Percentiles rank a stretch among this genome's conserved stretches.
Evolutionary conservation across 2,329 filamentous ascomycete genomes (phyloP).

Genomic region (Cytospora paraplurivora): DNA sequence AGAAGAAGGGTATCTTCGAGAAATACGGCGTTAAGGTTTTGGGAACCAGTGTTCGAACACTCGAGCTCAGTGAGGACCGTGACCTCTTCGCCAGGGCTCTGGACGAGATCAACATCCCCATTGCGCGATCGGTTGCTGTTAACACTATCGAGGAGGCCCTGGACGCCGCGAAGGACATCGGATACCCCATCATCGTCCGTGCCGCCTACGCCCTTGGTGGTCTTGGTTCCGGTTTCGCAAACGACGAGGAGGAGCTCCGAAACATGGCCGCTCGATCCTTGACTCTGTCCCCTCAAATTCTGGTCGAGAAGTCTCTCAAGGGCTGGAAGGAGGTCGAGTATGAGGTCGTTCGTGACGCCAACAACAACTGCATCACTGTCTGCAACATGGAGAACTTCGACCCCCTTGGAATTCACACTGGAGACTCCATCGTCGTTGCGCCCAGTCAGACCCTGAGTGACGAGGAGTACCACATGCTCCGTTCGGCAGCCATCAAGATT

Average conservation of each 20-base stretch:
- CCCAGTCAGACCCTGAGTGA: constrained; percentile 96
- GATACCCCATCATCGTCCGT: constrained; percentile 97
- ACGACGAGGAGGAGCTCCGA: constrained; percentile 89
- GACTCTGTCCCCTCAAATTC: constrained; percentile 90
- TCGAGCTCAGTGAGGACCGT: constrained; percentile 93
- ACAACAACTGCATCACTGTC: constrained; percentile 98
- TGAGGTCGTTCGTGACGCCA: constrained; percentile 91
- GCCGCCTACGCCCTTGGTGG: constrained; percentile 96
- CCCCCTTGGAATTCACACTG: constrained; percentile 94
- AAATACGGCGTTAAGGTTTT: constrained; percentile 95
- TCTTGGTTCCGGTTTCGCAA: constrained; percentile 93
- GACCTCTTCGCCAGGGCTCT: constrained; percentile 95
- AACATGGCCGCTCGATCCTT: constrained; percentile 92
- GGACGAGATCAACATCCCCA: constrained; percentile 96
- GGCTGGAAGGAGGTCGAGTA: constrained; percentile 99
- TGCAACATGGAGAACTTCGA: constrained; percentile 99
- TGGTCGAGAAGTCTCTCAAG: constrained; percentile 98
- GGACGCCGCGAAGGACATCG: constrained; percentile 80
- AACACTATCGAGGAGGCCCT: constrained; percentile 89
- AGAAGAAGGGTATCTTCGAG: constrained; percentile 92
- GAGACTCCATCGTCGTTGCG: constrained; percentile 96
- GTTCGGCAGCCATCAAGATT: constrained; percentile 94
- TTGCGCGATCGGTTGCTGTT: constrained; percentile 94
- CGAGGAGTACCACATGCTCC: constrained; percentile 98
- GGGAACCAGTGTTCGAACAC: constrained; percentile 89